phyloP scores from a whole-genome alignment of 164 flowering plant species.

The Vitis rupestris region DNA sequence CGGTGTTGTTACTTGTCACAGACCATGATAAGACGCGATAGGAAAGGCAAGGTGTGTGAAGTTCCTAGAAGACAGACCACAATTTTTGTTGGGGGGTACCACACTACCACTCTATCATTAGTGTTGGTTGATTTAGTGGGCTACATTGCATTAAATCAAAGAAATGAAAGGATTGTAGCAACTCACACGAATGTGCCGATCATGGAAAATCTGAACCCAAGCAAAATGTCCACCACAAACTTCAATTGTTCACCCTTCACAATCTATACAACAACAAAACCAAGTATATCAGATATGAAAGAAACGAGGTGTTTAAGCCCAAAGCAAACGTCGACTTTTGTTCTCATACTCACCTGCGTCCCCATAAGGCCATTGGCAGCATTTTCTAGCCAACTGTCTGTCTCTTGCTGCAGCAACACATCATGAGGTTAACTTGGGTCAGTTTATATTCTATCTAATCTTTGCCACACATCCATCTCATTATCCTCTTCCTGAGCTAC shows the following conservation, averaged over 20 bases:
- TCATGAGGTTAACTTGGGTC: neutral
- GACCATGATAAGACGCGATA: no score
- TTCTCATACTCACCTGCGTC: constrained; percentile 50
- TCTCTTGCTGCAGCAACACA: constrained; percentile 55
- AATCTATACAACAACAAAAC: constrained; percentile 36
- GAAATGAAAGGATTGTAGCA: neutral
- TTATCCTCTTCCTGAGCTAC: no score
- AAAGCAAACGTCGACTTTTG: neutral
- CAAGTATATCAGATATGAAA: neutral
- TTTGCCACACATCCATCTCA: no score
- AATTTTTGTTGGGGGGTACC: no score
- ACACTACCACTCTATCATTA: no score
- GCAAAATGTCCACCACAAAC: constrained; percentile 65
- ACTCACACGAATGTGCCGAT: constrained; percentile 74
- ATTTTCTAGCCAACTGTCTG: constrained; percentile 95
- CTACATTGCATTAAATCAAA: neutral
- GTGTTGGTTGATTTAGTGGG: no score
- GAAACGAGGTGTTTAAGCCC: neutral
- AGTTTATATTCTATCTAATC: no score
- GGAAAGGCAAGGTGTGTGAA: no score
- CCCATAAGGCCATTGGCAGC: constrained; percentile 97
- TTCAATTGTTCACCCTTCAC: constrained; percentile 63
- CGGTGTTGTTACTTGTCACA: no score
- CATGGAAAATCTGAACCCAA: constrained; percentile 77
- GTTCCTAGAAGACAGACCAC: no score